phyloP scores from a whole-genome alignment of 805 yeast genomes.

The Maudiozyma barnettii region DNA sequence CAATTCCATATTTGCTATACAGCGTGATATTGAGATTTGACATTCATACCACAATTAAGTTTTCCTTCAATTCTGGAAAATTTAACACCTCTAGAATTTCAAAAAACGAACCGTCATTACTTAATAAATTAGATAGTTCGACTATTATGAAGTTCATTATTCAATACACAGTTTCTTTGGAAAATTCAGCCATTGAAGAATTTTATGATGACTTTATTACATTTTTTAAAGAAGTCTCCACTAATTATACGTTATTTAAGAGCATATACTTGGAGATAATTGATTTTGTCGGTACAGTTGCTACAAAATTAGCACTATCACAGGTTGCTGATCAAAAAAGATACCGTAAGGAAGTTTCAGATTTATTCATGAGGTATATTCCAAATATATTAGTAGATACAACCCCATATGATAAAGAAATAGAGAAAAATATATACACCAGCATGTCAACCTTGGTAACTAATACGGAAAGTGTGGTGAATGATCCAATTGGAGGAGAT shows the following conservation, averaged over 20 bases:
- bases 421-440: slow-evolving; percentile 5
- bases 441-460: slow-evolving; percentile 12
- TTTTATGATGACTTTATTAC: slow-evolving; percentile 51
- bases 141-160: slow-evolving; percentile 46
- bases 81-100: slow-evolving; percentile 4
- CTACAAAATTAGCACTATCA: slow-evolving; percentile 46
- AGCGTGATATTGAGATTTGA: slow-evolving; percentile 23
- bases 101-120: slow-evolving; percentile 35
- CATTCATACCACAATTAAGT: slow-evolving; percentile 12
- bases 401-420: slow-evolving; percentile 13
- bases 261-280: slow-evolving; percentile 44
- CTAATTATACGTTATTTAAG: slow-evolving; percentile 40
- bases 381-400: slow-evolving; percentile 24
- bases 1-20: slow-evolving; percentile 58
- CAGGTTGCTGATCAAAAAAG: slow-evolving; percentile 55
- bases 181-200: slow-evolving; percentile 71
- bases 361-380: slow-evolving; percentile 33
- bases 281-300: slow-evolving; percentile 41
- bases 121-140: slow-evolving; percentile 37
- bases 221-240: slow-evolving; percentile 51
- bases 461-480: slow-evolving; percentile 14
- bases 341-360: slow-evolving; percentile 46
- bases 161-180: slow-evolving; percentile 54
- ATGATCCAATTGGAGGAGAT: slow-evolving; percentile 36
- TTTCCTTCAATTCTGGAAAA: slow-evolving; percentile 10